phyloP scores from a whole-genome alignment of 371 early-diverging fungal genomes.

The Mucor circinelloides region DNA sequence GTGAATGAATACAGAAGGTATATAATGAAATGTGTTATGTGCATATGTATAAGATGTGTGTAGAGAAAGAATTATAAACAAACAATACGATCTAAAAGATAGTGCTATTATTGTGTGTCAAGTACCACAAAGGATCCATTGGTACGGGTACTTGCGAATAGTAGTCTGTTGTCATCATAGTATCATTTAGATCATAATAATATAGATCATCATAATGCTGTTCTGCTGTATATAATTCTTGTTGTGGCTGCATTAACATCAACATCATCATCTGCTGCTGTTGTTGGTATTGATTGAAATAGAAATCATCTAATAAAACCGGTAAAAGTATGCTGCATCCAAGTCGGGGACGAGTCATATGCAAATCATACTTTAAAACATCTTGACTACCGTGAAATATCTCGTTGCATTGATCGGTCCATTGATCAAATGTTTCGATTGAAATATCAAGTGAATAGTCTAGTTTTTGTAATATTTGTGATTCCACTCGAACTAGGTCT shows the following conservation, averaged over 20 bases:
- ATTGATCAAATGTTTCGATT: constrained; percentile 11
- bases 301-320: constrained; percentile 18
- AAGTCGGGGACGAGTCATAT: constrained; percentile 13
- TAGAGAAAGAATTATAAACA: not conserved
- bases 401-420: constrained; percentile 29
- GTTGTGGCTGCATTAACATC: not conserved
- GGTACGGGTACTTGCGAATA: not conserved
- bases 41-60: constrained; percentile 3
- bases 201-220: not conserved
- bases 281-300: constrained; percentile 5
- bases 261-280: not conserved
- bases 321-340: constrained; percentile 15
- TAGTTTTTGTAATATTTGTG: constrained; percentile 16
- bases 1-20: not conserved
- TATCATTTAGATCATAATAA: not conserved
- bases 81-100: not conserved
- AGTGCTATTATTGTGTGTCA: not conserved
- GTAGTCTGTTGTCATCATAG: not conserved
- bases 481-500: constrained; percentile 22
- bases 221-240: not conserved
- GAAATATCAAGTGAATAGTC: constrained; percentile 25
- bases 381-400: constrained; percentile 1
- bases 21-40: not conserved
- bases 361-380: constrained; percentile 10
- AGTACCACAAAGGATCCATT: constrained; percentile 8